A percentile compares a stretch with the other conserved stretches of the same genome.
phyloP scores from a whole-genome alignment of 805 yeast species.

The Kluyveromyces starmeri region DNA sequence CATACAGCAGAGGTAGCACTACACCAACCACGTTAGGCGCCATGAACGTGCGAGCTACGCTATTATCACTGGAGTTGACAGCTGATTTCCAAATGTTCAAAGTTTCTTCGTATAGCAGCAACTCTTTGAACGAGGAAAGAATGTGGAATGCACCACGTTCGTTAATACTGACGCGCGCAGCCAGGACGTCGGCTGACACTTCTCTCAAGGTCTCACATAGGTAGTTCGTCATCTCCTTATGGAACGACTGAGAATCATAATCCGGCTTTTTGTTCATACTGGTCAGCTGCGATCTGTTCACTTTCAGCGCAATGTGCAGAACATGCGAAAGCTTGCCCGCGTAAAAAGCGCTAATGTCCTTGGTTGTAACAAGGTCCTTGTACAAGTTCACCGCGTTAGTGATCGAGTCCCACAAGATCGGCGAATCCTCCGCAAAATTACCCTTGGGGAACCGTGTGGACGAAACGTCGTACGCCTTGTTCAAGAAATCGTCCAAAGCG shows the following conservation, averaged over 20 bases:
- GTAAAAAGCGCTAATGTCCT: constrained; percentile 39
- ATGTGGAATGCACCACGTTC: constrained; percentile 50
- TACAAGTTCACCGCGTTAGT: constrained; percentile 43
- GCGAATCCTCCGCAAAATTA: constrained; percentile 10
- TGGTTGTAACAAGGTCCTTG: constrained; percentile 37
- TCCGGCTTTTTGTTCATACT: constrained; percentile 51
- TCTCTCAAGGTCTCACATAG: constrained; percentile 43
- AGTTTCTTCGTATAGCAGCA: constrained; percentile 53
- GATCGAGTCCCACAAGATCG: constrained; percentile 45
- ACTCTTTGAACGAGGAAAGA: constrained; percentile 51
- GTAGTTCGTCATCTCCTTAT: constrained; percentile 42
- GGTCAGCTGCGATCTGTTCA: constrained; percentile 45
- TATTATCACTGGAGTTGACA: constrained; percentile 18
- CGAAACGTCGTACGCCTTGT: constrained; percentile 11
- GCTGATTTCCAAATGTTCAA: constrained; percentile 59
- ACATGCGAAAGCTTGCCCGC: constrained; percentile 43
- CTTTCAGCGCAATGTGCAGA: constrained; percentile 47
- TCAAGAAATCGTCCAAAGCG: constrained; percentile 44
- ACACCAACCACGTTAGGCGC: constrained; percentile 61
- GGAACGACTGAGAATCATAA: constrained; percentile 49
- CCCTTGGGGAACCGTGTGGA: constrained; percentile 4
- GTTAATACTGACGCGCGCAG: constrained; percentile 35
- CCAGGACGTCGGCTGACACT: constrained; percentile 42
- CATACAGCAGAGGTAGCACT: constrained; percentile 56
- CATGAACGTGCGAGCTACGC: constrained; percentile 36